phyloP scores from a whole-genome alignment of 371 early-diverging fungal species.

The Apophysomyces sp. region DNA sequence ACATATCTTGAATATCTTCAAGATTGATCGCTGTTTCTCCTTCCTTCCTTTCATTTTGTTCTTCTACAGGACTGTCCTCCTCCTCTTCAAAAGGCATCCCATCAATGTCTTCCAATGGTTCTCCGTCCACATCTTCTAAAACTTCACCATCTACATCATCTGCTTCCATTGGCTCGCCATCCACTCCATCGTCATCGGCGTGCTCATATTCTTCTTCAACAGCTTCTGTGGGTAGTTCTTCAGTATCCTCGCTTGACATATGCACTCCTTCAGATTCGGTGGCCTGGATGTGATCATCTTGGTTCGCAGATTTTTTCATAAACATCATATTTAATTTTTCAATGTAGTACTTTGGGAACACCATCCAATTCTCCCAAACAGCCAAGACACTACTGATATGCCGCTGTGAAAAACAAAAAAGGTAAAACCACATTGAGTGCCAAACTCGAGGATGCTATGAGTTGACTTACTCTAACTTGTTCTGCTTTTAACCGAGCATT shows the following conservation, averaged over 20 bases:
- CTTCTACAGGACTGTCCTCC: not conserved
- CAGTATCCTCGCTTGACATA: slow-evolving; percentile 3
- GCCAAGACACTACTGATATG: slow-evolving; percentile 64
- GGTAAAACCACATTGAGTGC: not conserved
- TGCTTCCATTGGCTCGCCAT: slow-evolving; percentile 46
- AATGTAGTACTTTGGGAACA: slow-evolving; percentile 76
- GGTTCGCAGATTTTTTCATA: slow-evolving; percentile 25
- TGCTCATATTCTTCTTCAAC: slow-evolving; percentile 18
- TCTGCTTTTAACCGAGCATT: slow-evolving; percentile 81
- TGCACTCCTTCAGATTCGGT: not conserved
- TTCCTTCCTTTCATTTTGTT: not conserved
- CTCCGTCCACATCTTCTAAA: slow-evolving; percentile 22
- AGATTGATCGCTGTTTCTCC: not conserved
- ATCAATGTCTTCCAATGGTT: slow-evolving; percentile 10
- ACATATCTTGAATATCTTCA: slow-evolving; percentile 13
- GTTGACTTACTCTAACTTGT: slow-evolving; percentile 62
- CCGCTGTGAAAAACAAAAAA: slow-evolving; percentile 28
- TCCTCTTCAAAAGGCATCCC: not conserved
- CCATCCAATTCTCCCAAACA: slow-evolving; percentile 90
- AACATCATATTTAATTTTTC: slow-evolving; percentile 51
- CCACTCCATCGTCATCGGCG: slow-evolving; percentile 16
- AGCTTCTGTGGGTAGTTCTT: slow-evolving; percentile 6
- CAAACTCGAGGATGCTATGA: not conserved
- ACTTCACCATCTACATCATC: slow-evolving; percentile 33
- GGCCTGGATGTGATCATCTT: not conserved